phyloP scores from a whole-genome alignment of 768 basidiomycete species.

The Auriscalpium orientale region DNA sequence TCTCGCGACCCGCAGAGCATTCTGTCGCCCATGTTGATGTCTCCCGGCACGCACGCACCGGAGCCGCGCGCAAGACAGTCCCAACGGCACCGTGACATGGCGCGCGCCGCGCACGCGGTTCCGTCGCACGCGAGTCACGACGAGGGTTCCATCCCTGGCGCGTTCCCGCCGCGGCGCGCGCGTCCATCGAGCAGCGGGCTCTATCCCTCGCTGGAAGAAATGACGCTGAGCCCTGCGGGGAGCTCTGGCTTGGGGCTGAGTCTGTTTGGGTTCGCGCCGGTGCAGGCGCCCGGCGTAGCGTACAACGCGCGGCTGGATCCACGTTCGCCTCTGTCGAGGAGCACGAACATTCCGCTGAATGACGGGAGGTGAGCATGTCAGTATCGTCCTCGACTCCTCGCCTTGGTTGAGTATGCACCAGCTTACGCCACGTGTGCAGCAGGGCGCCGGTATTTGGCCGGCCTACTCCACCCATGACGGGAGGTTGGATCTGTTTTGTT shows the following conservation, averaged over 20 bases:
- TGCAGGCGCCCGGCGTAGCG: constrained; percentile 2
- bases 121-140: background rate
- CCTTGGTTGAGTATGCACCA: too few relatives aligned
- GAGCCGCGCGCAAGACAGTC: too few relatives aligned
- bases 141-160: too few relatives aligned
- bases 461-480: background rate
- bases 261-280: background rate
- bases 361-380: background rate
- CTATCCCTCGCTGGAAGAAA: background rate
- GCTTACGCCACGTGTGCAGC: too few relatives aligned
- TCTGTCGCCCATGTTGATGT: too few relatives aligned
- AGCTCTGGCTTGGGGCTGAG: background rate
- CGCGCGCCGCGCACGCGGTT: background rate
- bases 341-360: constrained; percentile 1
- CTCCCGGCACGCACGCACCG: too few relatives aligned
- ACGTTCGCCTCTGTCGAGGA: constrained; percentile 4
- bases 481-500: background rate
- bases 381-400: background rate
- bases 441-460: background rate
- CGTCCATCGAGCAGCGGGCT: background rate
- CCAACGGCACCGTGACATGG: background rate
- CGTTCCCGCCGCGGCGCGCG: background rate
- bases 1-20: too few relatives aligned
- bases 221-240: background rate
- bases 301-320: constrained; percentile 6